Evolutionary conservation across 2,329 filamentous ascomycete genomes (phyloP).

Genomic region (Rosellinia necatrix): DNA sequence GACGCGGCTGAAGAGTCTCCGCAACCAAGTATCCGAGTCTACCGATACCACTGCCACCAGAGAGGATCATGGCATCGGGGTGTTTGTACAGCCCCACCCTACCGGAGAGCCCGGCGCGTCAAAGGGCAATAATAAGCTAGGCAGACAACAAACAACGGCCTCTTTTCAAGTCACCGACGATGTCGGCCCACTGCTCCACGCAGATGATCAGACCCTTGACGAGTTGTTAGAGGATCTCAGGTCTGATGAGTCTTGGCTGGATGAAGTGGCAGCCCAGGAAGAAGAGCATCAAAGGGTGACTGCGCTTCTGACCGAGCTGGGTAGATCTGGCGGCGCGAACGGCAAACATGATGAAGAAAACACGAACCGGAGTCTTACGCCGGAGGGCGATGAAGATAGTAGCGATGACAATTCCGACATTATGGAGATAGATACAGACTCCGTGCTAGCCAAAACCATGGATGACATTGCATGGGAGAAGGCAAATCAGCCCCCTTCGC

Average conservation of each 20-base stretch:
- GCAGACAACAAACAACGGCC: conserved; percentile 6
- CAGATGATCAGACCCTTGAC: conserved; percentile 58
- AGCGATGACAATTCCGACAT: conserved; percentile 49
- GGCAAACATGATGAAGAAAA: conserved; percentile 10
- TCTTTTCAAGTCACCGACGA: conserved; percentile 30
- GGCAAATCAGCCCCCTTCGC: conserved; percentile 24
- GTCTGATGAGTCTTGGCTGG: conserved; percentile 40
- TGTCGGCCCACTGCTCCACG: conserved; percentile 48
- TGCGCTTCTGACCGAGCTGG: conserved; percentile 41
- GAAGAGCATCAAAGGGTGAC: conserved; percentile 42
- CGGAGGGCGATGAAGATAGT: neutral
- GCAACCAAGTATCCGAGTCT: conserved; percentile 45
- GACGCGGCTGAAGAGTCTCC: conserved; percentile 56
- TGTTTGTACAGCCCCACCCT: conserved; percentile 26
- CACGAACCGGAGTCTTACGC: neutral
- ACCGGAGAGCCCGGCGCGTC: conserved; percentile 1
- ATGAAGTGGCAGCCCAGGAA: conserved; percentile 39
- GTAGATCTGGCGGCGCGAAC: conserved; percentile 26
- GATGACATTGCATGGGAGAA: conserved; percentile 51
- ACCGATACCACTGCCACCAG: conserved; percentile 16
- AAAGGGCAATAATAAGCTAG: conserved; percentile 1
- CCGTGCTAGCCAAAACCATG: conserved; percentile 50
- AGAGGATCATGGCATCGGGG: conserved; percentile 4
- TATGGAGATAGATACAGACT: conserved; percentile 51
- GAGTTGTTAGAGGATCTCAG: conserved; percentile 54